phyloP scores from a whole-genome alignment of 2,329 filamentous ascomycete species.

The Coleophoma crateriformis region DNA sequence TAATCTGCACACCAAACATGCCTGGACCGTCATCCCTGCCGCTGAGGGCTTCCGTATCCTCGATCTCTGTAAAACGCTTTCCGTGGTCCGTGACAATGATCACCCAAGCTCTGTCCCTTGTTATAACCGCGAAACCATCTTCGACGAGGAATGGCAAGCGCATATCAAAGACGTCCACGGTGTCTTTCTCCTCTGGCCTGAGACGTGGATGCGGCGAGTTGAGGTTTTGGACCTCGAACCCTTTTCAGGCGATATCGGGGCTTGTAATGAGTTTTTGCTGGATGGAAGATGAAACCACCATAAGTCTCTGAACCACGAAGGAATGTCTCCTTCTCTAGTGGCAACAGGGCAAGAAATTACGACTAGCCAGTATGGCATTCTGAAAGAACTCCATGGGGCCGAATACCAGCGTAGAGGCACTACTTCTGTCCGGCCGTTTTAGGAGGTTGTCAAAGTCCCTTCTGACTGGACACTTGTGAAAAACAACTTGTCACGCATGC shows the following conservation, averaged over 20 bases:
- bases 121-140: constrained; percentile 23
- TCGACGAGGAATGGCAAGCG: constrained; percentile 24
- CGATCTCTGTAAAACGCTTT: constrained; percentile 17
- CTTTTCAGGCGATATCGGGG: constrained; percentile 21
- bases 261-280: constrained; percentile 16
- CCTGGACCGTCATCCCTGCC: constrained; percentile 22
- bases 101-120: constrained; percentile 10
- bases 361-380: too few species aligned
- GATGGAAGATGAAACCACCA: too few species aligned
- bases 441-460: too few species aligned
- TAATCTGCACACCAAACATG: constrained; percentile 18
- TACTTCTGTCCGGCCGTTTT: too few species aligned
- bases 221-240: constrained; percentile 23
- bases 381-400: too few species aligned
- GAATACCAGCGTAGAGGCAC: too few species aligned
- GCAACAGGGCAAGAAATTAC: too few species aligned
- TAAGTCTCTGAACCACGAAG: too few species aligned
- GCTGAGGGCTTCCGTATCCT: constrained; percentile 20
- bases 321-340: too few species aligned
- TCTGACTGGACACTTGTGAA: too few species aligned
- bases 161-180: constrained; percentile 26
- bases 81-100: not conserved
- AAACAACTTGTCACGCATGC: too few species aligned
- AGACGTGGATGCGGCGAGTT: constrained; percentile 24
- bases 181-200: constrained; percentile 22